Percentiles rank a stretch among this genome's conserved stretches.
These are phyloP conservation scores for Melastoma malabathricum DNA, from an alignment of 345 rosid genomes.

Conservation along the genomic window DNA sequence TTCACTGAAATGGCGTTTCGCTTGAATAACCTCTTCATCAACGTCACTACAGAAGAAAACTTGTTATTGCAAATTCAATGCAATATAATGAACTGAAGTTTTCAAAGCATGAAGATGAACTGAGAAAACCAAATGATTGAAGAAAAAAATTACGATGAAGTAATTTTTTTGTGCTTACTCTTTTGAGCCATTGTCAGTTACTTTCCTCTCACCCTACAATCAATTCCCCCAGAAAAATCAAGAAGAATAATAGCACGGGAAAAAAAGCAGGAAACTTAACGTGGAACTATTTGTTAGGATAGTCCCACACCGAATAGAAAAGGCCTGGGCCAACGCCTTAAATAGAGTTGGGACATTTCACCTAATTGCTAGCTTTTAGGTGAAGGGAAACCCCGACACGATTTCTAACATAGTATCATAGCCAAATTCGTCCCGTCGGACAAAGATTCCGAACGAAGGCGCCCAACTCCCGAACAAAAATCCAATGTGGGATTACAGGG, in stretches of 20 bases:
- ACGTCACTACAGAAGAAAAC: constrained; percentile 12
- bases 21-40: constrained; percentile 22
- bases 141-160: not conserved
- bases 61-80: not conserved
- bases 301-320: too few relatives aligned
- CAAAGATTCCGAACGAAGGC: too few relatives aligned
- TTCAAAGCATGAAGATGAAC: not conserved
- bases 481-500: too few relatives aligned
- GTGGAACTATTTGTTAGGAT: too few relatives aligned
- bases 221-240: not conserved
- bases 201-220: constrained; percentile 11
- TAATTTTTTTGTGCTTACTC: constrained; percentile 21
- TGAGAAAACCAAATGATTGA: not conserved
- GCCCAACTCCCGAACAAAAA: too few relatives aligned
- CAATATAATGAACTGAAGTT: not conserved
- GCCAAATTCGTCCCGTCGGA: too few relatives aligned
- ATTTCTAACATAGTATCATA: too few relatives aligned
- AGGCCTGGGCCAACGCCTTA: too few relatives aligned
- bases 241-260: not conserved
- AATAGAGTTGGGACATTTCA: too few relatives aligned
- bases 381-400: too few relatives aligned
- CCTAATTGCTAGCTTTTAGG: too few relatives aligned
- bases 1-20: constrained; percentile 27
- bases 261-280: not conserved
- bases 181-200: constrained; percentile 6